These are phyloP conservation scores for Curvularia sp. DNA, from an alignment of 2,329 filamentous ascomycete species.

Conservation along the genomic window DNA sequence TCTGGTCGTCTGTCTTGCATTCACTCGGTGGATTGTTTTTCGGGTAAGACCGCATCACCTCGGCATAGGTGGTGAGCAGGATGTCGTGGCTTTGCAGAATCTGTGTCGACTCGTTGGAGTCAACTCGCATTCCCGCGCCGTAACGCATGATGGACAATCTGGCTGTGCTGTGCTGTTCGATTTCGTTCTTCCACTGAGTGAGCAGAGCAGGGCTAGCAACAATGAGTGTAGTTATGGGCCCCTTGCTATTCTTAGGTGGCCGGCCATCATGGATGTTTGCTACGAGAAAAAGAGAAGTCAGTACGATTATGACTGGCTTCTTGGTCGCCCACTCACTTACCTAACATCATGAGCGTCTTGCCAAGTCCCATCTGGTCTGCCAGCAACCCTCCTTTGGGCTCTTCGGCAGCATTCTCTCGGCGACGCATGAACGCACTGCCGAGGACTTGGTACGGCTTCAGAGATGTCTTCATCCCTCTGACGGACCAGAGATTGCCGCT, in stretches of 20 bases:
- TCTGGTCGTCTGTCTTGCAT: conserved; percentile 47
- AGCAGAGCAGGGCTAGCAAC: conserved; percentile 53
- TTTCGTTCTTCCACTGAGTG: conserved; percentile 52
- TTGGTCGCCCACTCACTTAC: conserved; percentile 16
- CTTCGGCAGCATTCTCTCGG: conserved; percentile 53
- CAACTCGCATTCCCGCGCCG: conserved; percentile 31
- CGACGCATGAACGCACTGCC: conserved; percentile 63
- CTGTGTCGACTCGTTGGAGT: conserved; percentile 24
- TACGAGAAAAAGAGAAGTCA: conserved; percentile 19
- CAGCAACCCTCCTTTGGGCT: conserved; percentile 54
- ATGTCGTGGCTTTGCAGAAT: conserved; percentile 40
- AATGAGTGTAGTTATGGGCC: conserved; percentile 52
- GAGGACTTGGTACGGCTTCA: conserved; percentile 62
- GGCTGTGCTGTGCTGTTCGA: conserved; percentile 37
- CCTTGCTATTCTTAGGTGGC: conserved; percentile 12
- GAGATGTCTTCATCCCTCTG: conserved; percentile 56
- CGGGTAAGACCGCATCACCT: conserved; percentile 54
- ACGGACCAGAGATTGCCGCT: conserved; percentile 52
- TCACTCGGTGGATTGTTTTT: conserved; percentile 50
- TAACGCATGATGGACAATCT: conserved; percentile 38
- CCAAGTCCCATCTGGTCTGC: conserved; percentile 55
- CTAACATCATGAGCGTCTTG: conserved; percentile 52
- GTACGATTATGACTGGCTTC: not conserved
- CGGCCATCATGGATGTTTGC: conserved; percentile 56
- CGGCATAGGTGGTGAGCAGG: conserved; percentile 54